Base-by-base conservation (phyloP, 352 stramenopile species). In the Aphanomyces stellatus region DNA sequence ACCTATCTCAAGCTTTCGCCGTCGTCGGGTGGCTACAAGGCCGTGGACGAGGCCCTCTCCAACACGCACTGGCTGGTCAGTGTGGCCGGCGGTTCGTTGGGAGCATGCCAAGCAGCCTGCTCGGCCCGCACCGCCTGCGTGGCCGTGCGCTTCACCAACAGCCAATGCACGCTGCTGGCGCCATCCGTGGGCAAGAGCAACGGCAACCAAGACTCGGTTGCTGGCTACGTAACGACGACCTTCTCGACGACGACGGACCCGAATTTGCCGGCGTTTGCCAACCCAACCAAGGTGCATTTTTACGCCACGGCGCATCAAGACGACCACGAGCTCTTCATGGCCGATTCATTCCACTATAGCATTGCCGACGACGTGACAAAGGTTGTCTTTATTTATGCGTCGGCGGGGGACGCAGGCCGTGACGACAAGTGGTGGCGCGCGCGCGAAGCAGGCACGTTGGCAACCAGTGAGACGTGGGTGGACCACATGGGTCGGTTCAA, bases 301-400 rank as follows among this genome's bases (percentile, higher is more conserved):
- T 63, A 51, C 55, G 15, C 11, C 28, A 63, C 55, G 7, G 55
- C 55, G 7, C 55, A 63, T n/a, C 55, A 63, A 48, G 55, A 63
- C 41, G 55, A 63, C 41, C 55, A 63, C 27, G 55, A 63, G 27
- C 41, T 63, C 7, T 63, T 63, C 27, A 63, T 63, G 55, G 28
- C 55, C n/a, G 24, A 63, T 6, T 22, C 30, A 2, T 24, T 49
- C 8, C 24, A 42, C 3, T 30, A 49, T 10, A 24, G 27, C 28
- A 19, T 63, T 25, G 35, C 31, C 41, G n/a, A 24, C 19, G 35
- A 27, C 2, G 35, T 2, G 19, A 28, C 55, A 1, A 63, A 63
- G 24, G 55, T 27, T n/a, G 55, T 63, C 30, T 63, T 63, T 49
- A 25, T 63, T 17, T 63, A 63, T 31, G n/a, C 28, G 24, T 49